phyloP scores from a whole-genome alignment of 2,329 filamentous ascomycete genomes.

The Didymella sp. region DNA sequence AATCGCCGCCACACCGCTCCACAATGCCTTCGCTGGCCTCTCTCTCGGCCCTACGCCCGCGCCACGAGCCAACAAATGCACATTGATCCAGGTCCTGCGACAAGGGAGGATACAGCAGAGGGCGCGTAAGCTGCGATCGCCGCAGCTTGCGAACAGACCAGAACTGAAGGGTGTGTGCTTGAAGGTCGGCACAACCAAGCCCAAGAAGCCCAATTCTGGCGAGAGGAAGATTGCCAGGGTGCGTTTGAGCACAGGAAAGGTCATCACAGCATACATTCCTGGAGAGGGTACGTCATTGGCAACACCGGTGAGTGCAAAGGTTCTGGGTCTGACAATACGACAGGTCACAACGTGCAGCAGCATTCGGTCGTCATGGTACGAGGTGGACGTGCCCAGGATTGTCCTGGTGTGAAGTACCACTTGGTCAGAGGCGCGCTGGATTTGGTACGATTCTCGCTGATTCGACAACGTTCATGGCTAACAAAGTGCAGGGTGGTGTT shows the following conservation, averaged over 20 bases:
- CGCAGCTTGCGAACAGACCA: slow-evolving; percentile 77
- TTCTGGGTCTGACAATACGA: slow-evolving; percentile 16
- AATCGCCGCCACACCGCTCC: slow-evolving; percentile 28
- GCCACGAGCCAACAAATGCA: slow-evolving; percentile 51
- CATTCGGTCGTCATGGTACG: slow-evolving; percentile 97
- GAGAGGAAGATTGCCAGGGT: slow-evolving; percentile 96
- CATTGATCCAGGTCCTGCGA: slow-evolving; percentile 60
- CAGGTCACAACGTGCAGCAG: slow-evolving; percentile 96
- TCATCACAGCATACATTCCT: slow-evolving; percentile 92
- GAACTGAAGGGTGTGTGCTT: slow-evolving; percentile 95
- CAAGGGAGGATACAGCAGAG: slow-evolving; percentile 81
- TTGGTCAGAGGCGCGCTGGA: slow-evolving; percentile 90
- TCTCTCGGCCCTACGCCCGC: slow-evolving; percentile 50
- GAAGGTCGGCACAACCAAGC: slow-evolving; percentile 90
- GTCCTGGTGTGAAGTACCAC: slow-evolving; percentile 96
- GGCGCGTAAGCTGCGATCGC: slow-evolving; percentile 85
- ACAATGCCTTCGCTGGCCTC: slow-evolving; percentile 29
- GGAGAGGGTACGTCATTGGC: slow-evolving; percentile 71
- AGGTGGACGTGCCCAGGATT: slow-evolving; percentile 93
- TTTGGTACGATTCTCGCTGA: slow-evolving; percentile 69
- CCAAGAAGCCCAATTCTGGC: slow-evolving; percentile 98
- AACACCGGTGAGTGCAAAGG: background rate
- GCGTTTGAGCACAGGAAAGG: slow-evolving; percentile 81
- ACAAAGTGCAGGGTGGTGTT: slow-evolving; percentile 77
- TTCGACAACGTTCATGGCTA: slow-evolving; percentile 22